A percentile compares a stretch with the other conserved stretches of the same genome.
phyloP scores from a whole-genome alignment of 495 filamentous ascomycete species.

The Neurospora sp. region DNA sequence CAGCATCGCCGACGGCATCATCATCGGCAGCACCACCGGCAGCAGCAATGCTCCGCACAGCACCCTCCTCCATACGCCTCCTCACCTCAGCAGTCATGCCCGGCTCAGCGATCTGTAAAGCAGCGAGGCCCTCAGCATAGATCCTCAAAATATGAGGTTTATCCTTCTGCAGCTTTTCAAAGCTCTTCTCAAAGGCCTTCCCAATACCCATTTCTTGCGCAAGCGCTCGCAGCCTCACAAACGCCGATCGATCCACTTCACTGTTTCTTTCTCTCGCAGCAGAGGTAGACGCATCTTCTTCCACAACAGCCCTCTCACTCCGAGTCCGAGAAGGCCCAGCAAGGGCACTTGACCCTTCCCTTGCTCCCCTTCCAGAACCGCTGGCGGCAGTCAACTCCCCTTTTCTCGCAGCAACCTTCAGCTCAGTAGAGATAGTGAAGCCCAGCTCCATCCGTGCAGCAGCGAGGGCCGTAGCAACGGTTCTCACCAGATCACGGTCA shows the following conservation, averaged over 20 bases:
- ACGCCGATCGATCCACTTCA: not conserved
- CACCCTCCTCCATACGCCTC: not conserved
- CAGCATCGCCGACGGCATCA: not conserved
- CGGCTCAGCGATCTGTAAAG: not conserved
- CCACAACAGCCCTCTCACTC: too few species aligned
- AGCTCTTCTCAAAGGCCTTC: not conserved
- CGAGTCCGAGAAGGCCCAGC: too few species aligned
- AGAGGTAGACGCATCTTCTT: not conserved
- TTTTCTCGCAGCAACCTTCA: too few species aligned
- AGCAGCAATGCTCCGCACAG: not conserved
- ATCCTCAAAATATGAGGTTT: not conserved
- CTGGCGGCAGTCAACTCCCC: too few species aligned
- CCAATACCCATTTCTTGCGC: not conserved
- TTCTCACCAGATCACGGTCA: too few species aligned
- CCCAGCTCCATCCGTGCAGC: too few species aligned
- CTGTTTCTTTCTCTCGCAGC: not conserved
- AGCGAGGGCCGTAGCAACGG: too few species aligned
- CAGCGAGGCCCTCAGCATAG: not conserved
- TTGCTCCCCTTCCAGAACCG: too few species aligned
- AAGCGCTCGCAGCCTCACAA: not conserved
- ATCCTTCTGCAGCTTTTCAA: not conserved
- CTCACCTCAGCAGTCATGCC: not conserved
- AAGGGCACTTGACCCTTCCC: too few species aligned
- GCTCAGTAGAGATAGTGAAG: too few species aligned
- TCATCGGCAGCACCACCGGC: not conserved